Percentiles rank a stretch among this genome's conserved stretches.
phyloP scores from a whole-genome alignment of 371 early-diverging fungal species.

The Haplosporangium sp. region DNA sequence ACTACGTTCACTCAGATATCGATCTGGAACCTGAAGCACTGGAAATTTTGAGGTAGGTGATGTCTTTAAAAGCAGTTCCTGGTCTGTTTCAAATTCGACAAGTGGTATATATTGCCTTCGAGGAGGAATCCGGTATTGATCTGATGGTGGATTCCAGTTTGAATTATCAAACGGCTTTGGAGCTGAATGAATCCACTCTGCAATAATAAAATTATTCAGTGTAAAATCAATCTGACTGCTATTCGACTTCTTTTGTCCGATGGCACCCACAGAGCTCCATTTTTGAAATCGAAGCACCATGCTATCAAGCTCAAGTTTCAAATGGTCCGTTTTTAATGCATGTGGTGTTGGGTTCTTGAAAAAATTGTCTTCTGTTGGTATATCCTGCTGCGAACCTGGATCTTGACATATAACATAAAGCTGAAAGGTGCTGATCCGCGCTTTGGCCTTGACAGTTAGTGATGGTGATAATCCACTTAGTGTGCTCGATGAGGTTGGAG shows the following conservation, averaged over 20 bases:
- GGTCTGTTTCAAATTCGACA: slow-evolving; percentile 47
- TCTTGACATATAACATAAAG: slow-evolving; percentile 61
- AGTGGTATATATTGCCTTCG: slow-evolving; percentile 50
- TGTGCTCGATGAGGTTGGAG: slow-evolving; percentile 9
- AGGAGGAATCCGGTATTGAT: slow-evolving; percentile 32
- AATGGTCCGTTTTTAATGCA: slow-evolving; percentile 55
- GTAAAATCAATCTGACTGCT: slow-evolving; percentile 46
- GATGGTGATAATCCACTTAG: slow-evolving; percentile 4
- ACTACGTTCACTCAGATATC: slow-evolving; percentile 36
- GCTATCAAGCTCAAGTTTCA: slow-evolving; percentile 59
- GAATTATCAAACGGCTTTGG: slow-evolving; percentile 19
- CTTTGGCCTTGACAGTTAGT: slow-evolving; percentile 60
- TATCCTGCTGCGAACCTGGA: slow-evolving; percentile 28
- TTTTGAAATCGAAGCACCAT: slow-evolving; percentile 58
- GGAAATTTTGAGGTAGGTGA: slow-evolving; percentile 33
- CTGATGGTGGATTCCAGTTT: slow-evolving; percentile 6
- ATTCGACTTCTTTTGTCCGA: slow-evolving; percentile 27
- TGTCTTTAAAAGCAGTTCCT: slow-evolving; percentile 35
- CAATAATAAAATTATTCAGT: slow-evolving; percentile 39
- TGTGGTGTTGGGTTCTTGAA: slow-evolving; percentile 41
- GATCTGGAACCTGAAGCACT: slow-evolving; percentile 26
- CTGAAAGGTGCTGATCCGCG: slow-evolving; percentile 58
- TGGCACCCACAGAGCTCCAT: slow-evolving; percentile 12
- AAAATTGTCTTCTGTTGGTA: slow-evolving; percentile 46
- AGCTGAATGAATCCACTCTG: slow-evolving; percentile 51